Conservation (phyloP, 2,329 filamentous ascomycete species). For the Diplodia mutila region DNA sequence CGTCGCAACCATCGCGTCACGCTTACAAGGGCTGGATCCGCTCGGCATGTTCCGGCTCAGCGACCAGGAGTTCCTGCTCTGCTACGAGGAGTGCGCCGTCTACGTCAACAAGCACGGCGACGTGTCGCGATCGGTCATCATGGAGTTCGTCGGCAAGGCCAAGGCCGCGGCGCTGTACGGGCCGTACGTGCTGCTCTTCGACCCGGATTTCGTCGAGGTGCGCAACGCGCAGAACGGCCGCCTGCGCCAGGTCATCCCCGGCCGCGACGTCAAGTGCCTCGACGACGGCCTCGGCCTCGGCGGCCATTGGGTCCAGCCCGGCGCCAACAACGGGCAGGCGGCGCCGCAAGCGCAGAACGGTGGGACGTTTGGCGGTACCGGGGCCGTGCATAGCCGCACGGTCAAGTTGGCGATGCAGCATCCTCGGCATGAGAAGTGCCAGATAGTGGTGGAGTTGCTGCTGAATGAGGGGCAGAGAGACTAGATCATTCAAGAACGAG, state of each 20-base stretch:
- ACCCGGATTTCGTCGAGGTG: slow-evolving; percentile 95
- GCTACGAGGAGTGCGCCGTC: slow-evolving; percentile 94
- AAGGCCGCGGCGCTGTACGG: slow-evolving; percentile 86
- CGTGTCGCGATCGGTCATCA: slow-evolving; percentile 88
- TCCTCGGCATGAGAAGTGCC: slow-evolving; percentile 79
- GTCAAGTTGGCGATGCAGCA: slow-evolving; percentile 97
- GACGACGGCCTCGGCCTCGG: slow-evolving; percentile 68
- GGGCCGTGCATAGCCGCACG: slow-evolving; percentile 59
- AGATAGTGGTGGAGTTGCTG: slow-evolving; percentile 89
- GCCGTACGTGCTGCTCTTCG: slow-evolving; percentile 89
- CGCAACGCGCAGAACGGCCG: slow-evolving; percentile 95
- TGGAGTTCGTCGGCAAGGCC: slow-evolving; percentile 98
- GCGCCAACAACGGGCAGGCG: slow-evolving; percentile 38
- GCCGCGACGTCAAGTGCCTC: slow-evolving; percentile 84
- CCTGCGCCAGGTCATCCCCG: slow-evolving; percentile 89
- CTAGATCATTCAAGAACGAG: background rate
- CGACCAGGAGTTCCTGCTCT: slow-evolving; percentile 78
- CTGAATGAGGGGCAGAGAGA: slow-evolving; percentile 72
- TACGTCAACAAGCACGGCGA: slow-evolving; percentile 99
- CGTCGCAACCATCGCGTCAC: slow-evolving; percentile 81
- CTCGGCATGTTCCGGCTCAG: slow-evolving; percentile 95
- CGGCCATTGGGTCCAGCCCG: slow-evolving; percentile 43
- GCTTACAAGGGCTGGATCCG: slow-evolving; percentile 80
- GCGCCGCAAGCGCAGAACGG: slow-evolving; percentile 1
- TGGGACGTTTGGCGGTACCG: slow-evolving; percentile 48